phyloP scores from a whole-genome alignment of 345 rosid species.

The Camelina laxa region DNA sequence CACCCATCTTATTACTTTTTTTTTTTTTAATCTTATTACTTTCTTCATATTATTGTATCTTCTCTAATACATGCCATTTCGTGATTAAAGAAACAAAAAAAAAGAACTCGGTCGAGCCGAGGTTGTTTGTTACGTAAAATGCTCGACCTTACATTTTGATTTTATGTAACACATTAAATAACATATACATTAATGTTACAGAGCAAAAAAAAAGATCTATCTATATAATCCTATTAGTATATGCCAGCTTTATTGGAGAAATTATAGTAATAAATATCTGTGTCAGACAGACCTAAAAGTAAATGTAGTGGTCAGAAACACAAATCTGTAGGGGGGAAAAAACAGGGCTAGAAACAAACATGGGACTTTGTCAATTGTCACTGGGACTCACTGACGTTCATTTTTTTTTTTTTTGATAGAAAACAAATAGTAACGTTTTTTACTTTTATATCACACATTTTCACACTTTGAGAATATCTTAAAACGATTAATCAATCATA shows the following conservation, averaged over 20 bases:
- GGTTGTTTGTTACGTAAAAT: not conserved
- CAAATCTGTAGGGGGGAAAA: constrained; percentile 27
- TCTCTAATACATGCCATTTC: constrained; percentile 8
- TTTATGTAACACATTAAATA: not conserved
- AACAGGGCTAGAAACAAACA: constrained; percentile 31
- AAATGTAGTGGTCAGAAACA: constrained; percentile 36
- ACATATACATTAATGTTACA: constrained; percentile 4
- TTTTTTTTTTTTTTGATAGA: not conserved
- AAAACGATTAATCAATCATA: constrained; percentile 9
- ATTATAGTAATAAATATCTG: not conserved
- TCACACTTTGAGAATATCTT: not conserved
- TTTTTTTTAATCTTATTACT: not conserved
- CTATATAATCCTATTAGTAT: not conserved
- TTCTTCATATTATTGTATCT: not conserved
- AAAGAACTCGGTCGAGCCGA: not conserved
- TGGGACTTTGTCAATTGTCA: constrained; percentile 36
- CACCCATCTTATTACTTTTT: not conserved
- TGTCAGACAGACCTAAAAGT: constrained; percentile 23
- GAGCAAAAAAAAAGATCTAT: not conserved
- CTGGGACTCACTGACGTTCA: constrained; percentile 36
- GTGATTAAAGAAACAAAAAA: not conserved
- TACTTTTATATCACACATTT: constrained; percentile 19
- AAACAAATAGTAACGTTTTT: constrained; percentile 22
- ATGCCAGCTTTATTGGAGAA: constrained; percentile 5
- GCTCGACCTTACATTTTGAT: not conserved